These are phyloP conservation scores for Polytrichum commune DNA, from an alignment of 225 moss, liverwort and hornwort species.

Conservation along the genomic window DNA sequence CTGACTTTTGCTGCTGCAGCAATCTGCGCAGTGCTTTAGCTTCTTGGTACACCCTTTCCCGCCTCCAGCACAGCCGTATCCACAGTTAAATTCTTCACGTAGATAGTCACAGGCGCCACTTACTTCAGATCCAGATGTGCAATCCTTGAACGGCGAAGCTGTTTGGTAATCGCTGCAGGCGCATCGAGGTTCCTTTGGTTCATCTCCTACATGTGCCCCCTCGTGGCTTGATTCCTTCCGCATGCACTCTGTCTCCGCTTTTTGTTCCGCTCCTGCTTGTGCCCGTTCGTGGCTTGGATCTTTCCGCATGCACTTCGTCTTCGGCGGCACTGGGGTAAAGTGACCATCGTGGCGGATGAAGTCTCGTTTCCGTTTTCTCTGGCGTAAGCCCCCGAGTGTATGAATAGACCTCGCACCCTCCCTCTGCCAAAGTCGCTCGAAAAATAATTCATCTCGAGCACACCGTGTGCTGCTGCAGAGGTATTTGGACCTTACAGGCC, in stretches of 20 bases:
- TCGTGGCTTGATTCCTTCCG: too few species aligned
- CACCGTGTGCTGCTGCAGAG: background rate
- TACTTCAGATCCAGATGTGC: background rate
- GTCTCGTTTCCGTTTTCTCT: slow-evolving; percentile 7
- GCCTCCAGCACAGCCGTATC: background rate
- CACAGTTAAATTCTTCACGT: background rate
- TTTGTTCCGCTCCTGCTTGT: too few species aligned
- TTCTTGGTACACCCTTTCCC: background rate
- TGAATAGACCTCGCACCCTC: slow-evolving; percentile 2
- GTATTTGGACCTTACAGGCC: too few species aligned
- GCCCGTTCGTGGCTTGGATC: background rate
- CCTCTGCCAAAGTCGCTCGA: slow-evolving; percentile 10
- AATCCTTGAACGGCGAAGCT: background rate
- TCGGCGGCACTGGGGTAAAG: slow-evolving; percentile 5
- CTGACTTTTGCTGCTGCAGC: background rate
- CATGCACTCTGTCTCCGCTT: too few species aligned
- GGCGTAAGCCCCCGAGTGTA: background rate
- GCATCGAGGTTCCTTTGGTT: background rate
- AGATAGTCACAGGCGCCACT: background rate
- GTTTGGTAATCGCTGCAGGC: background rate
- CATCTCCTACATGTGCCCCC: too few species aligned
- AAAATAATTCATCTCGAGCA: background rate
- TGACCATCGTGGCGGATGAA: slow-evolving; percentile 23
- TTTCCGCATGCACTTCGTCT: background rate
- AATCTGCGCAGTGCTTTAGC: background rate